Conservation (phyloP, 495 filamentous ascomycete genomes). For the Penicillium cosmopolitanum region DNA sequence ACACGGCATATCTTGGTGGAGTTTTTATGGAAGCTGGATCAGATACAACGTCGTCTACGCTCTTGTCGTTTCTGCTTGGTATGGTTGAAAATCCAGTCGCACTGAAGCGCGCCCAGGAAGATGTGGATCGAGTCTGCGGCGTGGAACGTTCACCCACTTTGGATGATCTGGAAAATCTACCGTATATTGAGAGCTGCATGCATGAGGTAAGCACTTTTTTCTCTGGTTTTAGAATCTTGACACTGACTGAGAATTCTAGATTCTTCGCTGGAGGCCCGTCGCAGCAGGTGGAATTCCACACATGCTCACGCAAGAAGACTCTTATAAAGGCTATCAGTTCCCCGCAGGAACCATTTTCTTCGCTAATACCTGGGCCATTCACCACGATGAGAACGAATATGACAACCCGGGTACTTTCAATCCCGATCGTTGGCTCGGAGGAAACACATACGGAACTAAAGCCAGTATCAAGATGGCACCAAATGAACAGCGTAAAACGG, state of each 20-base stretch:
- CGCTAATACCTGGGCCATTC: slow-evolving; percentile 48
- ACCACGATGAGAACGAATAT: slow-evolving; percentile 38
- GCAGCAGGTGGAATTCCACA: slow-evolving; percentile 52
- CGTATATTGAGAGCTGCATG: slow-evolving; percentile 38
- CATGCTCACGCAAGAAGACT: slow-evolving; percentile 52
- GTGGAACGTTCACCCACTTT: slow-evolving; percentile 23
- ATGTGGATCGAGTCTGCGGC: slow-evolving; percentile 38
- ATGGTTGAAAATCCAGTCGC: slow-evolving; percentile 40
- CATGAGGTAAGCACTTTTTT: slow-evolving; percentile 29
- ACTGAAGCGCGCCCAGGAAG: slow-evolving; percentile 51
- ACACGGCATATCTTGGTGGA: slow-evolving; percentile 5
- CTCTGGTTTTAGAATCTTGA: not conserved
- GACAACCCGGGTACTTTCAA: slow-evolving; percentile 41
- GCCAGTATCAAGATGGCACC: not conserved
- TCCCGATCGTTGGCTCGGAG: slow-evolving; percentile 50
- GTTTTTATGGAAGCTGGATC: slow-evolving; percentile 10
- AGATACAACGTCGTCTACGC: slow-evolving; percentile 1
- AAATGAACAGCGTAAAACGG: slow-evolving; percentile 17
- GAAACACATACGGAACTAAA: slow-evolving; percentile 10
- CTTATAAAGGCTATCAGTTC: slow-evolving; percentile 54
- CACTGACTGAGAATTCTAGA: not conserved
- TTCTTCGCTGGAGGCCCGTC: slow-evolving; percentile 41
- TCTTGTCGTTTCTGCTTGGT: slow-evolving; percentile 36
- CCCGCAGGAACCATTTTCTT: slow-evolving; percentile 51
- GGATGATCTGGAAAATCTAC: slow-evolving; percentile 25